phyloP scores from a whole-genome alignment of 371 early-diverging fungal species.

The Mortierella sp. region DNA sequence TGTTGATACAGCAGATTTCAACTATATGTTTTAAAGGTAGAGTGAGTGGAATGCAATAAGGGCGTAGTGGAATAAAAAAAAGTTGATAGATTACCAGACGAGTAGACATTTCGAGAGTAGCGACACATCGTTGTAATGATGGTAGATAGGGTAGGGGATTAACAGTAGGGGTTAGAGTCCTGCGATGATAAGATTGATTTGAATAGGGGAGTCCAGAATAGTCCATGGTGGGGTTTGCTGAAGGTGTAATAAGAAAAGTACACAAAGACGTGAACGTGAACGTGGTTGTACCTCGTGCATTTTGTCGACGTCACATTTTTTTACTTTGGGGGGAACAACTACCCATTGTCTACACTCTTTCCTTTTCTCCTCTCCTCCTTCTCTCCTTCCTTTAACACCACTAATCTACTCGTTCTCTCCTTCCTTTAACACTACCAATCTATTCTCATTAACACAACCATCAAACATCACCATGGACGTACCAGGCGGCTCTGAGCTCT shows the following conservation, averaged over 20 bases:
- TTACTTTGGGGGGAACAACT: too few species aligned
- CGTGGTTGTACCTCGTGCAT: too few species aligned
- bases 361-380: too few species aligned
- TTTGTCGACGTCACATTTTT: neutral
- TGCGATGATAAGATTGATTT: conserved; percentile 5
- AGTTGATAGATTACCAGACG: conserved; percentile 14
- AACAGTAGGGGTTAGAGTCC: neutral
- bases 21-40: conserved; percentile 9
- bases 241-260: neutral
- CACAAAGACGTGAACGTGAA: too few species aligned
- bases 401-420: neutral
- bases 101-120: conserved; percentile 31
- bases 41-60: neutral
- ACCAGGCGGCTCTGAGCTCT: conserved; percentile 77
- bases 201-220: neutral
- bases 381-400: neutral
- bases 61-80: too few species aligned
- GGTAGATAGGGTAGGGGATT: conserved; percentile 15
- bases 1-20: conserved; percentile 28
- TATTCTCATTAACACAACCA: neutral
- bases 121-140: conserved; percentile 36
- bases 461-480: conserved; percentile 37
- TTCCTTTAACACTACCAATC: neutral
- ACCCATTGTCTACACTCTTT: too few species aligned
- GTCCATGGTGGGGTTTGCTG: too few species aligned